Conservation (phyloP, 2,329 filamentous ascomycete genomes). For the Ophiocordyceps australis region DNA sequence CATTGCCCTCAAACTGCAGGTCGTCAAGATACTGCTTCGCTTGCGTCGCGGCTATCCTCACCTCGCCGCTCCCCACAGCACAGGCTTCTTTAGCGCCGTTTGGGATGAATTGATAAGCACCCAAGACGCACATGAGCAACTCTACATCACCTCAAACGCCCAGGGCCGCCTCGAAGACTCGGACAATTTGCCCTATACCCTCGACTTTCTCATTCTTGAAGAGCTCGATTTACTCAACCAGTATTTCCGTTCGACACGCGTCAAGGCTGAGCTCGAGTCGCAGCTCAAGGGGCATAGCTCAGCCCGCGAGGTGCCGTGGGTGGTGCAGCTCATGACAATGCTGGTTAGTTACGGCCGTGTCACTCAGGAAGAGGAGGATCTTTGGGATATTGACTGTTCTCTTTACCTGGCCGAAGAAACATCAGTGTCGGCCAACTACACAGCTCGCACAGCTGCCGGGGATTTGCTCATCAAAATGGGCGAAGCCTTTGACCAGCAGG, state of each 20-base stretch:
- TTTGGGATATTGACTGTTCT: constrained; percentile 96
- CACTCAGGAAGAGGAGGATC: constrained; percentile 75
- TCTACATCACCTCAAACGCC: constrained; percentile 73
- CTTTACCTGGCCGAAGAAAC: constrained; percentile 91
- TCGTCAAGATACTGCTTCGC: constrained; percentile 86
- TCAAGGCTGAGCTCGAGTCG: constrained; percentile 73
- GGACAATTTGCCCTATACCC: constrained; percentile 80
- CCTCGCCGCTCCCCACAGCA: constrained; percentile 66
- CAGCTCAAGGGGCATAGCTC: constrained; percentile 47
- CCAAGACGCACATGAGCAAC: constrained; percentile 54
- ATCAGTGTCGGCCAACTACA: constrained; percentile 90
- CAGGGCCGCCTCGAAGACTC: constrained; percentile 81
- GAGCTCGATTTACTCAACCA: constrained; percentile 91
- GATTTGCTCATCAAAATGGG: constrained; percentile 85
- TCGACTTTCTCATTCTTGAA: constrained; percentile 86
- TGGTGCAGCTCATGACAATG: constrained; percentile 74
- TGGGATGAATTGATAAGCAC: constrained; percentile 75
- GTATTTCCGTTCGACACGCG: constrained; percentile 71
- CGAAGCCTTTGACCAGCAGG: constrained; percentile 66
- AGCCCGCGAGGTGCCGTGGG: constrained; percentile 55
- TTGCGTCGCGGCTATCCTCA: constrained; percentile 70
- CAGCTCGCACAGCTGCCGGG: constrained; percentile 77
- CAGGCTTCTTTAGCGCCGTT: constrained; percentile 64
- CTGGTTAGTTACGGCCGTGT: constrained; percentile 77
- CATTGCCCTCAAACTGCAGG: constrained; percentile 77